Evolutionary conservation across 2,329 filamentous ascomycete genomes (phyloP), one percentile per base, ranked within the genome.

Genomic region (Teratosphaeria destructans): DNA sequence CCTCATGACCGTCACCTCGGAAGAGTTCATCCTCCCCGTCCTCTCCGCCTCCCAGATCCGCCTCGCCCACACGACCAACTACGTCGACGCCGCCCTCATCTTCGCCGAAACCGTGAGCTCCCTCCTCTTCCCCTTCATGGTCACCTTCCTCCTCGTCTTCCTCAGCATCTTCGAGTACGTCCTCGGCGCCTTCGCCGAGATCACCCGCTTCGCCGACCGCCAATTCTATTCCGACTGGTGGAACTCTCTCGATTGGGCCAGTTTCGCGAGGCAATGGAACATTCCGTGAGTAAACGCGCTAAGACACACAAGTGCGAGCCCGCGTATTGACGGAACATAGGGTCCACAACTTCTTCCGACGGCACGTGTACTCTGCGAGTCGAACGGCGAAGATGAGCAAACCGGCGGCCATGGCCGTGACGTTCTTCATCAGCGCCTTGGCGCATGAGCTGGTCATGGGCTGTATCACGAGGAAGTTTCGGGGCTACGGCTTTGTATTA

Each of bases 101-200:
- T 81, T 99, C 27, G 85, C 89, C 32, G 94, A 97, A 78, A 91
- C 89, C 14, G 92, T 96, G 70, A 93, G 88, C 60, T 86, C 89
- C 79, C 84, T 99, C 19, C 82, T 99, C 26, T 97, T 96, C 75
- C 94, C 94, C 3, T 99, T 97, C 74, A 96, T 96, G 90, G 82
- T 97, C 62, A 95, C 87, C 3, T 95, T 97, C 73, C 79, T 97
- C 4, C 85, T 97, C 55, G 92, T 97, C 59, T 99, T 99, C 78
- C 85, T 99, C 60, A 91, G 96, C 73, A 97, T 97, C 68, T 99
- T 97, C 74, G 94, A 99, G 74, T 99, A 97, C 74, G 83, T 96
- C 11, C 84, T 97, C 37, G 94, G 93, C 60, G 92, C 92, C 55
- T 96, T 95, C 69, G 94, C 92, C 14, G 94, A 99, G 74, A 89